phyloP scores from a whole-genome alignment of 148 eudicot genomes.

The Vaccinium macrocarpon region DNA sequence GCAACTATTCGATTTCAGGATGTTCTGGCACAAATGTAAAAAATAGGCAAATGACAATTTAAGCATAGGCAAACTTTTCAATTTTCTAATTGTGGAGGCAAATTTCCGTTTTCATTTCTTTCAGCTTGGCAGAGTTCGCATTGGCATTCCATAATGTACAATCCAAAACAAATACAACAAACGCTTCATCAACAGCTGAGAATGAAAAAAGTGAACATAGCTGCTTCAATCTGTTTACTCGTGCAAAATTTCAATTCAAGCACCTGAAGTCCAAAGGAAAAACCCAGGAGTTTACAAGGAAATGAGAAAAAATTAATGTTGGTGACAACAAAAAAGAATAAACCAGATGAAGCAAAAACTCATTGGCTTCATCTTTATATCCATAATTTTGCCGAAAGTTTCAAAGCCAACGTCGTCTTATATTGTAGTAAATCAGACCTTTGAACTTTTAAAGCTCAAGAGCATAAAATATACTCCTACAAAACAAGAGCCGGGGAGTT shows the following conservation, averaged over 20 bases:
- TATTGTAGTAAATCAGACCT: neutral
- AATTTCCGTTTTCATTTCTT: neutral
- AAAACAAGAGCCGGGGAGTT: neutral
- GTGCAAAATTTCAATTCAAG: neutral
- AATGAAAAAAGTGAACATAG: neutral
- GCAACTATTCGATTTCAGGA: constrained; percentile 14
- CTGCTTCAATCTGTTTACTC: neutral
- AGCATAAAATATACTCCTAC: neutral
- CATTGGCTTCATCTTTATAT: neutral
- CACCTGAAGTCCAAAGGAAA: neutral
- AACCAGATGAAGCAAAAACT: neutral
- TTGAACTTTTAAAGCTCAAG: neutral
- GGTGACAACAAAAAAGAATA: neutral
- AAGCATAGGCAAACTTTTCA: neutral
- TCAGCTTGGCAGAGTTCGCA: neutral
- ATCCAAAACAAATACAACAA: neutral
- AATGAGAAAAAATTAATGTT: neutral
- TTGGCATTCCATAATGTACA: neutral
- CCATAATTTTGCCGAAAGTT: neutral
- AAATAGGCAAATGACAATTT: neutral
- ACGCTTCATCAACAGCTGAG: neutral
- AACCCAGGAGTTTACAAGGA: neutral
- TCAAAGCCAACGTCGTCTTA: neutral
- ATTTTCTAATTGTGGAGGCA: neutral
- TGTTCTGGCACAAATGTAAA: neutral